Percentiles rank a stretch among this genome's conserved stretches.
These are phyloP conservation scores for Phylloporus sp. DNA, from an alignment of 768 basidiomycete species.

Conservation along the genomic window DNA sequence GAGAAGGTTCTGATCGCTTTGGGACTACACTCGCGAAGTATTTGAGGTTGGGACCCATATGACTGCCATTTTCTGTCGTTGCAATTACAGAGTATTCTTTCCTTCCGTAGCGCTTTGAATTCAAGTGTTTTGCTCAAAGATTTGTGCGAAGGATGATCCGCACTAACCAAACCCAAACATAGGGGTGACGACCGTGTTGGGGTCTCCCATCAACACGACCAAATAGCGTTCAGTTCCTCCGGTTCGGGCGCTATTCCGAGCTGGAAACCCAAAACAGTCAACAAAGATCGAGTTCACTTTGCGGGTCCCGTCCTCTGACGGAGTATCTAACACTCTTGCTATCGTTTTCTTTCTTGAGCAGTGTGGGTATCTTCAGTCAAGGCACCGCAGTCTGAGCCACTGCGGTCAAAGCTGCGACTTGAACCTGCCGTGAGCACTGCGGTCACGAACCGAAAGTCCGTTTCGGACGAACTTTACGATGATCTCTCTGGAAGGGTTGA, in stretches of 20 bases:
- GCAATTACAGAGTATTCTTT: not conserved
- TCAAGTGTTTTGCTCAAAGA: not conserved
- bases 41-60: not conserved
- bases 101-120: not conserved
- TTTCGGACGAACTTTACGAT: not conserved
- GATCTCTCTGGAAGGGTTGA: not conserved
- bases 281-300: slow-evolving; percentile 4
- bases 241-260: no score
- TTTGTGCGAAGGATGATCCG: not conserved
- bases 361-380: not conserved
- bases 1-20: slow-evolving; percentile 14
- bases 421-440: not conserved
- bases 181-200: slow-evolving; percentile 18
- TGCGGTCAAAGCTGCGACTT: slow-evolving; percentile 5
- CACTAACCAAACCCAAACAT: not conserved
- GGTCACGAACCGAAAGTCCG: not conserved
- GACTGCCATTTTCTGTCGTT: not conserved
- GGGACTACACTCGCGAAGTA: not conserved
- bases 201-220: no score
- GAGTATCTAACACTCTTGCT: not conserved
- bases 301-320: not conserved
- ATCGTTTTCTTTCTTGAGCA: not conserved
- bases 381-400: slow-evolving; percentile 5
- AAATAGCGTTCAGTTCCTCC: no score
- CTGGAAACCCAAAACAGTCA: slow-evolving; percentile 3